A percentile compares a stretch with the other conserved stretches of the same genome.
phyloP scores from a whole-genome alignment of 2,329 filamentous ascomycete species.

The Monosporascus sp. region DNA sequence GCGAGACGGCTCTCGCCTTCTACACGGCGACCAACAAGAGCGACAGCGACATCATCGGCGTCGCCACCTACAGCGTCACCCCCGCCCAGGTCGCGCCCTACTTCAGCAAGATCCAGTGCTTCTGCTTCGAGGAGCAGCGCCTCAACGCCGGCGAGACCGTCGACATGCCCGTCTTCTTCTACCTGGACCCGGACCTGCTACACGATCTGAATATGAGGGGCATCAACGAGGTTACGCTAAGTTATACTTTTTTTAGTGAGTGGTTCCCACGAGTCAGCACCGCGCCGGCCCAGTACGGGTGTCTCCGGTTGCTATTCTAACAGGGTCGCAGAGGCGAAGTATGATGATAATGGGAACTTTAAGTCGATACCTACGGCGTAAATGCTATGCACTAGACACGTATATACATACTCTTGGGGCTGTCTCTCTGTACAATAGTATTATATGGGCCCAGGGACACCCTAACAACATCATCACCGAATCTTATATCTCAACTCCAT shows the following conservation, averaged over 20 bases:
- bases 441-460: background rate
- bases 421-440: background rate
- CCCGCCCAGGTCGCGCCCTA: slow-evolving; percentile 94
- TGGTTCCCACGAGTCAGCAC: slow-evolving; percentile 15
- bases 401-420: background rate
- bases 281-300: too few relatives aligned
- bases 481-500: background rate
- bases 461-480: background rate
- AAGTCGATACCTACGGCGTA: slow-evolving; percentile 24
- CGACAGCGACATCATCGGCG: slow-evolving; percentile 90
- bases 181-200: slow-evolving; percentile 91
- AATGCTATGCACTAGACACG: slow-evolving; percentile 3
- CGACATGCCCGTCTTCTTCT: slow-evolving; percentile 99
- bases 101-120: slow-evolving; percentile 99
- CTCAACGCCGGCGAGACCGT: slow-evolving; percentile 93
- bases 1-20: slow-evolving; percentile 94
- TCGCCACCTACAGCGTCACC: slow-evolving; percentile 96
- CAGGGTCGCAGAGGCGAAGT: slow-evolving; percentile 63
- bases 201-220: slow-evolving; percentile 90
- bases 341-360: slow-evolving; percentile 74
- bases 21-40: slow-evolving; percentile 94
- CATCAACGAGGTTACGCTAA: slow-evolving; percentile 91
- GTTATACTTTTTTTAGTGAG: slow-evolving; percentile 98
- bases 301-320: slow-evolving; percentile 2
- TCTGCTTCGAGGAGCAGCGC: slow-evolving; percentile 97